Percentiles rank a stretch among this genome's conserved stretches.
These are phyloP conservation scores for Catharanthus roseus DNA, from an alignment of 257 asterid species.

Conservation along the genomic window DNA sequence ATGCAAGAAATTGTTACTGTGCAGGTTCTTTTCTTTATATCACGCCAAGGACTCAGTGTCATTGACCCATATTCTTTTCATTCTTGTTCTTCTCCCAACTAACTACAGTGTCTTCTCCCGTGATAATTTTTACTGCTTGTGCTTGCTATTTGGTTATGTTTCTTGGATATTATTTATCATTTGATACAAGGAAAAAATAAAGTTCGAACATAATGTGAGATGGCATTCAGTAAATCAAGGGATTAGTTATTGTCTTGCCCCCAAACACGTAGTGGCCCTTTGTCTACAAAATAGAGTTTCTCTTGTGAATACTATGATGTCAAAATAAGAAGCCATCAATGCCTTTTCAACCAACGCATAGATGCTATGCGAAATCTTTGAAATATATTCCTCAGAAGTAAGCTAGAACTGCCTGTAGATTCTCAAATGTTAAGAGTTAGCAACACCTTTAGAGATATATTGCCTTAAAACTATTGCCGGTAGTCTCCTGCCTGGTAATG, in stretches of 20 bases:
- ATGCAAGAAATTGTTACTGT: neutral
- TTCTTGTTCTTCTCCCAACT: too few species aligned
- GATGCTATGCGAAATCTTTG: neutral
- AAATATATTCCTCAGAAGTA: neutral
- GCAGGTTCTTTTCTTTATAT: neutral
- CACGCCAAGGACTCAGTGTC: neutral
- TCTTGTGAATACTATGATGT: too few species aligned
- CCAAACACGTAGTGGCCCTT: neutral
- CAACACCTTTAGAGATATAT: too few species aligned
- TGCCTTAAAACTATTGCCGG: too few species aligned
- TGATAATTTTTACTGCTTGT: neutral
- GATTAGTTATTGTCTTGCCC: neutral
- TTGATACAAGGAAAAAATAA: neutral
- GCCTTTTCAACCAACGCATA: neutral
- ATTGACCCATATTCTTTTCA: neutral
- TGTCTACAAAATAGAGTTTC: neutral
- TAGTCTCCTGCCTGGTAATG: too few species aligned
- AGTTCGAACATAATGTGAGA: too few species aligned
- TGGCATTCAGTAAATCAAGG: neutral
- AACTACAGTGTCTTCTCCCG: neutral
- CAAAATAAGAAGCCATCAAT: neutral
- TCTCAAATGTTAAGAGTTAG: neutral
- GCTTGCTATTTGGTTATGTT: neutral
- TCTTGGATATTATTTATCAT: neutral
- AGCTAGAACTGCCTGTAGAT: neutral